phyloP scores from a whole-genome alignment of 176 grass and related monocot species.

The Stipa capillata region DNA sequence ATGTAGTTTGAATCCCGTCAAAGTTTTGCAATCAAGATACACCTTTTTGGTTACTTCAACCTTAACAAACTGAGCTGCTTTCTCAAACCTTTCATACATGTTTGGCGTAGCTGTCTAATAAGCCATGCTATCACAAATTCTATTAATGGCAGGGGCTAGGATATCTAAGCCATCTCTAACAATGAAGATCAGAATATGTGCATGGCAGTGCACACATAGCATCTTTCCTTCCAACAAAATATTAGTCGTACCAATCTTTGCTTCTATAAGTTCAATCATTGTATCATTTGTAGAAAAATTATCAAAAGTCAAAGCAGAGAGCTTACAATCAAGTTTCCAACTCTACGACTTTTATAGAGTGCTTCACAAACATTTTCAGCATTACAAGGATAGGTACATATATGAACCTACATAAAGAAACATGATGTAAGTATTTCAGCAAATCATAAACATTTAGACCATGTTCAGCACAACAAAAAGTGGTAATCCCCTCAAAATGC shows the following conservation, averaged over 20 bases:
- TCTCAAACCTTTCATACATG: not conserved
- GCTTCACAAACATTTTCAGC: not conserved
- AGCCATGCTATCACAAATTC: not conserved
- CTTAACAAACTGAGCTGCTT: not conserved
- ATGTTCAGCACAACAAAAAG: too few relatives aligned
- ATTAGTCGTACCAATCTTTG: not conserved
- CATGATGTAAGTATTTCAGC: too few relatives aligned
- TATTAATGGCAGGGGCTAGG: too few relatives aligned
- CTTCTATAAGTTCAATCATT: too few relatives aligned
- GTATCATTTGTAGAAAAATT: not conserved
- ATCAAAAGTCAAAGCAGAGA: not conserved
- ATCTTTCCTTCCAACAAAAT: not conserved
- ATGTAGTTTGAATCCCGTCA: too few relatives aligned
- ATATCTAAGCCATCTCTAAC: not conserved
- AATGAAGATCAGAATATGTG: not conserved
- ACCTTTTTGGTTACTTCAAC: not conserved
- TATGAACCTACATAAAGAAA: too few relatives aligned
- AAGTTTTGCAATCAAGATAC: not conserved
- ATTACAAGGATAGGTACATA: not conserved
- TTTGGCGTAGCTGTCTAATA: not conserved
- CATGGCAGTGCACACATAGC: too few relatives aligned
- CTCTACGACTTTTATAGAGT: not conserved
- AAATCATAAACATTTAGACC: too few relatives aligned
- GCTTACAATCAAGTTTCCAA: not conserved
- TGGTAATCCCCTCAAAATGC: too few relatives aligned